phyloP scores from a whole-genome alignment of 768 basidiomycete species.

The Naematelia encephala region DNA sequence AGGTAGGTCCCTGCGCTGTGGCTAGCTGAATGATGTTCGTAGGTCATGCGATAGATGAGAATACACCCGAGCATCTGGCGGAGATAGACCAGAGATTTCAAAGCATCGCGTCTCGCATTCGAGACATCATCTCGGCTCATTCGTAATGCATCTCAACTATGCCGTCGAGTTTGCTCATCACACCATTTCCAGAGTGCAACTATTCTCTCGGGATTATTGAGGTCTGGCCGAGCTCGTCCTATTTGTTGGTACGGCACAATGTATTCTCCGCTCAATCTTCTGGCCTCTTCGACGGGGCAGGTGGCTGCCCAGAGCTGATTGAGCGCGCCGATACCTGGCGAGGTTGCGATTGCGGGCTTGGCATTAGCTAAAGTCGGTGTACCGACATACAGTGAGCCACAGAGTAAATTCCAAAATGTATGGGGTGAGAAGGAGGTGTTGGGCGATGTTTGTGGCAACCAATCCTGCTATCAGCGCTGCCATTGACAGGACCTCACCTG shows the following conservation, averaged over 20 bases:
- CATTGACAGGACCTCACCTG: conserved; percentile 21
- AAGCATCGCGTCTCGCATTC: conserved; percentile 22
- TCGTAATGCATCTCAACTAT: conserved; percentile 5
- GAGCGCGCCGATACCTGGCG: conserved; percentile 20
- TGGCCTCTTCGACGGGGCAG: conserved; percentile 21
- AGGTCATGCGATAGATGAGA: conserved; percentile 72
- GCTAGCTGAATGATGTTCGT: conserved; percentile 23
- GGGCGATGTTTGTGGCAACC: conserved; percentile 33
- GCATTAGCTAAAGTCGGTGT: not conserved
- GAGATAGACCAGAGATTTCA: conserved; percentile 19
- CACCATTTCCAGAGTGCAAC: conserved; percentile 41
- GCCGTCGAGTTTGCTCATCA: conserved; percentile 25
- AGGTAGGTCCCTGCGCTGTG: conserved; percentile 21
- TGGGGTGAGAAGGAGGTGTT: conserved; percentile 18
- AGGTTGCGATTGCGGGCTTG: conserved; percentile 2
- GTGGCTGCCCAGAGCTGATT: conserved; percentile 43
- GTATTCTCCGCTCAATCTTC: conserved; percentile 31
- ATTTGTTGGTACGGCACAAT: conserved; percentile 35
- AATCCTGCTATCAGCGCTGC: conserved; percentile 18
- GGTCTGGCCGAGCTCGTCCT: conserved; percentile 30
- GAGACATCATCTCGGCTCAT: conserved; percentile 17
- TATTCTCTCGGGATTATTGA: conserved; percentile 20
- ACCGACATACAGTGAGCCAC: conserved; percentile 29
- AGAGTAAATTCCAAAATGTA: conserved; percentile 15
- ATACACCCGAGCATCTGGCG: conserved; percentile 58